A percentile compares a stretch with the other conserved stretches of the same genome.
phyloP scores from a whole-genome alignment of 345 rosid species.

The Streptanthus diversifolius region DNA sequence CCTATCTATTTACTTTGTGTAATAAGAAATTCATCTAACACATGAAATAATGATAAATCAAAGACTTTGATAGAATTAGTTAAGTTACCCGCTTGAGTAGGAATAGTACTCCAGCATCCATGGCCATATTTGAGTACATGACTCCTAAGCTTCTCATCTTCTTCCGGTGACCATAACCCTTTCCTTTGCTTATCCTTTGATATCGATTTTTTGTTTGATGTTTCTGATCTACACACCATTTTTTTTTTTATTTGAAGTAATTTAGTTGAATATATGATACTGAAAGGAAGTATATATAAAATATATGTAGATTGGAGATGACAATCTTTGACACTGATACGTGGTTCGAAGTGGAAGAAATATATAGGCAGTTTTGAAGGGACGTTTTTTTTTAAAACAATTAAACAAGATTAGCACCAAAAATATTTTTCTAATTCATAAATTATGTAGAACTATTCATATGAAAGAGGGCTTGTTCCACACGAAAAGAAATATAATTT shows the following conservation, averaged over 20 bases:
- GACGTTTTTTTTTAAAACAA: not conserved
- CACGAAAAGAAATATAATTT: conserved; percentile 12
- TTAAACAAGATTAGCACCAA: not conserved
- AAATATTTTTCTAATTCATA: not conserved
- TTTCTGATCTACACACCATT: conserved; percentile 30
- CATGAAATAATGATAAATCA: not conserved
- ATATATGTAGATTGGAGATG: conserved; percentile 5
- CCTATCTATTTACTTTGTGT: not conserved
- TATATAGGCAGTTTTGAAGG: conserved; percentile 25
- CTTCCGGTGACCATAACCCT: conserved; percentile 98
- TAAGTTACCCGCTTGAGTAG: conserved; percentile 69
- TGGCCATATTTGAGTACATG: conserved; percentile 68
- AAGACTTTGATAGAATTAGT: not conserved
- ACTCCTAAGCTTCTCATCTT: conserved; percentile 71
- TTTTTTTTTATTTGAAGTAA: not conserved
- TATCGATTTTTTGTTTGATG: not conserved
- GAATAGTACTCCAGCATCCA: conserved; percentile 86
- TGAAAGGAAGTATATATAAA: conserved; percentile 6
- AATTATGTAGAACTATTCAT: conserved; percentile 9
- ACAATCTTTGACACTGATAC: conserved; percentile 17
- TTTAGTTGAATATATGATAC: not conserved
- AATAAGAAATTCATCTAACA: not conserved
- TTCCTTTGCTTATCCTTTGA: conserved; percentile 55
- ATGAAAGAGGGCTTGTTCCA: conserved; percentile 24
- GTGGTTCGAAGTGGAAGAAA: not conserved